Base-by-base conservation (phyloP, 2,329 filamentous ascomycete species). In the Paecilomyces niveus region DNA sequence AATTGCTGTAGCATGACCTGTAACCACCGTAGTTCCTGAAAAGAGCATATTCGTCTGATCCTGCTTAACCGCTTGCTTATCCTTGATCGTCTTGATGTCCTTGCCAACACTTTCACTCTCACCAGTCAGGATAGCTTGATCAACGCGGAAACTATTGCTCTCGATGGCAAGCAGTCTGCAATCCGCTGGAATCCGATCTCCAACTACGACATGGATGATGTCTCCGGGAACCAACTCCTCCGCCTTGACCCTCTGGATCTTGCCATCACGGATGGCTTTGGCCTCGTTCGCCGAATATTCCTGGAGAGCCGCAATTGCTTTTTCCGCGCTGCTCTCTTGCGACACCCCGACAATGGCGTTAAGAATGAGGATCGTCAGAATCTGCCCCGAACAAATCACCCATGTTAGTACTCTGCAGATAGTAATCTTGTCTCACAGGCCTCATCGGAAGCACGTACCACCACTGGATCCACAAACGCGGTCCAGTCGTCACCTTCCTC, bases 211-310 rank as follows among this genome's bases (percentile, higher is more conserved):
- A 45, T 89, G 88, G 57, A 99, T 82, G 59, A 99, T 85, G 72
- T 99, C 94, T 69, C 94, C 94, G 11, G 95, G 94, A 24, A 99
- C 94, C 66, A 99, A 79, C 64, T 97, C 92, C 69, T 99, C 94
- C n/a, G 94, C 94, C 81, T 94, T 96, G 78, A 99, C 80, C 65
- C 89, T 86, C 64, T 87, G 85, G 62, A 93, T 80, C 67, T 88
- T 85, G 55, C 93, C 92, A 78, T 93, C 87, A 69, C 94, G 89
- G 59, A 96, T 76, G 56, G 96, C 93, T 72, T 93, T 99, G 67
- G 94, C 93, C 76, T 96, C 91, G 76, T 97, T 99, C 70, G 94
- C 94, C 31, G 93, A 97, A 79, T 99, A 99, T 83, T 99, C 93
- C 78, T 99, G 94, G 58, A 99, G 85, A 52, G 94, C 94, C 26